Evolutionary conservation across 495 filamentous ascomycete species (phyloP).

Genomic region (Aspergillus panamensis): DNA sequence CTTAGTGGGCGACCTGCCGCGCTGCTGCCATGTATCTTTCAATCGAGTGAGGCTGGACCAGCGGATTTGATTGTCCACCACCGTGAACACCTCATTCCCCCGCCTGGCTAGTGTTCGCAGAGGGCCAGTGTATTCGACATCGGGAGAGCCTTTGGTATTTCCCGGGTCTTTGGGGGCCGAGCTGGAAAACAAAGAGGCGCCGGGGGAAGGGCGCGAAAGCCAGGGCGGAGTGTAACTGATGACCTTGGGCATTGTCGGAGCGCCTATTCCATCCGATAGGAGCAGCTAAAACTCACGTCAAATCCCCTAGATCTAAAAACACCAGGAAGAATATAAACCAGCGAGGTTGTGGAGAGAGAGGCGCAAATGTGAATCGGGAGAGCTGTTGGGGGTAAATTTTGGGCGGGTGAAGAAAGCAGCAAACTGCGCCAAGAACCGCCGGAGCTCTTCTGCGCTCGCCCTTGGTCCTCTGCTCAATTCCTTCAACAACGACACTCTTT

Average conservation of each 20-base stretch:
- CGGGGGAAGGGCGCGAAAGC: conserved; percentile 71
- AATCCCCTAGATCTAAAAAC: background rate
- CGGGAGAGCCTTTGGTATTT: conserved; percentile 34
- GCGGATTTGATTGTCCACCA: conserved; percentile 78
- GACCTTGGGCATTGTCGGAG: conserved; percentile 67
- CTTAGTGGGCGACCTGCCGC: conserved; percentile 30
- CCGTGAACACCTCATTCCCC: conserved; percentile 78
- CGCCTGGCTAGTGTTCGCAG: conserved; percentile 66
- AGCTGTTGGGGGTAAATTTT: conserved; percentile 10
- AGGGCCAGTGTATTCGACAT: conserved; percentile 49
- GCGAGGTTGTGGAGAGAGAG: background rate
- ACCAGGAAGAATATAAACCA: conserved; percentile 4
- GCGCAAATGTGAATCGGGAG: background rate
- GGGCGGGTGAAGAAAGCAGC: conserved; percentile 12
- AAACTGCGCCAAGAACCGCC: conserved; percentile 17
- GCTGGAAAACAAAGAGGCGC: conserved; percentile 65
- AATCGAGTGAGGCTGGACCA: conserved; percentile 76
- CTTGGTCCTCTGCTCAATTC: conserved; percentile 2
- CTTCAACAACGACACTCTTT: background rate
- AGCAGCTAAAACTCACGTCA: background rate
- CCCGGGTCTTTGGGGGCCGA: conserved; percentile 32
- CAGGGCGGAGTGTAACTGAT: conserved; percentile 77
- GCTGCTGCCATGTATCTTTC: conserved; percentile 66
- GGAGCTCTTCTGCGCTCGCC: conserved; percentile 8
- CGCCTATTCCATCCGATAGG: conserved; percentile 6